Evolutionary conservation across 352 stramenopile genomes (phyloP), one percentile per base, ranked within the genome.

Genomic region (Pilasporangium apinafurcum): DNA sequence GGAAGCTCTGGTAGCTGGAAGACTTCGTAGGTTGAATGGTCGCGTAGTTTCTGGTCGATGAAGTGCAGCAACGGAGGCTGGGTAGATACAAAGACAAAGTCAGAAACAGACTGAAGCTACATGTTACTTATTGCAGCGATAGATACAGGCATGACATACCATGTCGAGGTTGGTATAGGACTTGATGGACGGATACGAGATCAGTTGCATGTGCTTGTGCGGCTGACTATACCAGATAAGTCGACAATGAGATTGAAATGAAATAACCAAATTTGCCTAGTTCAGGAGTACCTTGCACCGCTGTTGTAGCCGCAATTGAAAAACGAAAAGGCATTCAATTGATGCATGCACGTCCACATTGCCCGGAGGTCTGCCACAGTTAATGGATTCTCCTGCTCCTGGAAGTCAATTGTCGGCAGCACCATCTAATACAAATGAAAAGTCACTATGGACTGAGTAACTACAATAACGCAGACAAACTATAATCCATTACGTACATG

Each of bases 151-250:
- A 8, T n/a, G 40, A 5, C 34, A 8, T 54, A 83, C 76, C 73
- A 83, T 84, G 25, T 79, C 60, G 7, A 72, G 53, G 3, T 62
- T 63, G 5, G 68, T 85, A 48, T 82, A 82, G 20, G 32, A 44
- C 57, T 78, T 70, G 39, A 89, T 68, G 21, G 74, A 89, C 36
- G 69, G 55, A 55, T 86, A 88, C 48, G 80, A 86, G 46, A 88
- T 92, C 37, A 89, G 71, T 53, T 92, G 80, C 76, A 92, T 88
- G 65, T 92, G 80, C 45, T 92, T 92, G 59, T 88, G 76, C n/a
- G 80, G 77, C 53, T 92, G 80, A 42, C 77, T 91, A 44, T 5
- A 16, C 0, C 34, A 9, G 13, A 39, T 39, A 5, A 20, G n/a
- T n/a, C n/a, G n/a, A n/a, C n/a, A n/a, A n/a, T n/a, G n/a, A n/a